These are phyloP conservation scores for Termitomyces sp. DNA, from an alignment of 768 basidiomycete species.

Conservation along the genomic window DNA sequence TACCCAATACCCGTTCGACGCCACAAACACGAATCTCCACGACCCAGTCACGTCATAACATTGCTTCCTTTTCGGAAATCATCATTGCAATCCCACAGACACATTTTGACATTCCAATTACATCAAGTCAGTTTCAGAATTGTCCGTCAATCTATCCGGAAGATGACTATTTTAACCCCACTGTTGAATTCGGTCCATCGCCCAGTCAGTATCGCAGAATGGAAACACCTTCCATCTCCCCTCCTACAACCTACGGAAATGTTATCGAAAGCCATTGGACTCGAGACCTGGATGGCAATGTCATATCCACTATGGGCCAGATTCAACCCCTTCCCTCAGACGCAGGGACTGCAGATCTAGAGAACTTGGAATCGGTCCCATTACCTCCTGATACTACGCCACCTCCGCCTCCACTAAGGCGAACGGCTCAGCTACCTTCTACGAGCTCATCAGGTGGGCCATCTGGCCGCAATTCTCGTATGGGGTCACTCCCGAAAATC, in stretches of 20 bases:
- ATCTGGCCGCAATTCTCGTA: background rate
- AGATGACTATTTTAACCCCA: background rate
- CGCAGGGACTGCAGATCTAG: slow-evolving; percentile 3
- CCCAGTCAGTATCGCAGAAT: background rate
- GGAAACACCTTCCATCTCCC: background rate
- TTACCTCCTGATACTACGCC: background rate
- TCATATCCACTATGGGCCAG: background rate
- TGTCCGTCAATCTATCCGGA: background rate
- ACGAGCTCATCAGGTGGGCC: background rate
- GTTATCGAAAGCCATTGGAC: background rate
- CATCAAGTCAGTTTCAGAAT: background rate
- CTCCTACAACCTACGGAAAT: background rate
- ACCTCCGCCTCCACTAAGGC: background rate
- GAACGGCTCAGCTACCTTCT: background rate
- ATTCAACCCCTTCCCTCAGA: slow-evolving; percentile 5
- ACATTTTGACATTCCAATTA: background rate
- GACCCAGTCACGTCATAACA: background rate
- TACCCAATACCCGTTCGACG: background rate
- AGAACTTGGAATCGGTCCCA: slow-evolving; percentile 1
- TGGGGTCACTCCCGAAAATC: background rate
- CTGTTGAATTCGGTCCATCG: background rate
- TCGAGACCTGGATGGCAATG: background rate
- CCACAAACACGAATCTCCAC: slow-evolving; percentile 4
- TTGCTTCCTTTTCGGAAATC: background rate
- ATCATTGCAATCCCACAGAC: background rate